These are phyloP conservation scores for Epichloe sibirici DNA, from an alignment of 2,329 filamentous ascomycete genomes.

Conservation along the genomic window DNA sequence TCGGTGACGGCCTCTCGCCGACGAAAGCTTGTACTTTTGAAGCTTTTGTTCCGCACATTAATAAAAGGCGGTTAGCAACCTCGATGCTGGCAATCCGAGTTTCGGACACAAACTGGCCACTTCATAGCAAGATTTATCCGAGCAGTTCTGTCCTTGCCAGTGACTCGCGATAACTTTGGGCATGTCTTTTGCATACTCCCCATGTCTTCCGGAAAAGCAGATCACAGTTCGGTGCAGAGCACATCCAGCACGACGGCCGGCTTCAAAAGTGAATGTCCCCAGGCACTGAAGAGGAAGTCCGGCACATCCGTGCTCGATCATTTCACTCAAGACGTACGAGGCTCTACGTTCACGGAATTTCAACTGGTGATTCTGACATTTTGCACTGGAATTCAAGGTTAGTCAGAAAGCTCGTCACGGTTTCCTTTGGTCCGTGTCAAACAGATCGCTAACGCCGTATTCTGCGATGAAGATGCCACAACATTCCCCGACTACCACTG, in stretches of 20 bases:
- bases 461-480: slow-evolving; percentile 32
- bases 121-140: background rate
- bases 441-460: background rate
- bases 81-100: background rate
- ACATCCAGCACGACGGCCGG: background rate
- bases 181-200: background rate
- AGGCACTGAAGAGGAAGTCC: background rate
- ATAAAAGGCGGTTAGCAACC: background rate
- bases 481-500: slow-evolving; percentile 50
- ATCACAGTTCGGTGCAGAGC: background rate
- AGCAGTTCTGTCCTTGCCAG: background rate
- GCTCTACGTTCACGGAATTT: slow-evolving; percentile 30
- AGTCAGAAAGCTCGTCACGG: background rate
- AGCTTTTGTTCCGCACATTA: background rate
- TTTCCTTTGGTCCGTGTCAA: background rate
- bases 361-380: slow-evolving; percentile 36
- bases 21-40: background rate
- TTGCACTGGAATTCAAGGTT: slow-evolving; percentile 38
- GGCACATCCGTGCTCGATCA: slow-evolving; percentile 6
- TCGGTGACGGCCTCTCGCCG: background rate
- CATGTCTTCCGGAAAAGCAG: background rate
- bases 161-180: background rate
- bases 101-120: background rate
- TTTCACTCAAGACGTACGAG: slow-evolving; percentile 20
- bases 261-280: background rate